Base-by-base conservation (phyloP, 169 alveolate species). In the Plasmodium gaboni region DNA sequence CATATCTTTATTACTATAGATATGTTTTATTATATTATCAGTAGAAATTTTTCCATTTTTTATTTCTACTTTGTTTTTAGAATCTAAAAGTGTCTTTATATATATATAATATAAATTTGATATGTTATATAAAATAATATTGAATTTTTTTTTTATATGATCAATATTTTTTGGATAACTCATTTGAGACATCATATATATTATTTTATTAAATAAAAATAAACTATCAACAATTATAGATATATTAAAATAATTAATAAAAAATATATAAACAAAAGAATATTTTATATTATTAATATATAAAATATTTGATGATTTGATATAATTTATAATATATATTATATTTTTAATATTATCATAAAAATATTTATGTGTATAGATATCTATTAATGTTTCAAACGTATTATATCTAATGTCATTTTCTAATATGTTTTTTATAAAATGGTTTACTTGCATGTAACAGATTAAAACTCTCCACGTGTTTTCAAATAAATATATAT, bases 321-420 rank as follows among this genome's bases (percentile, higher is more conserved):
- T 1, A 53, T 51, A 12, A 44, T 78, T 28, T 10, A 38, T 2
- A 0, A 74, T 24, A 44, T 44, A 74, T 38, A 50, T 74, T 15
- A 74, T 61, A 44, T 60, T 61, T 6, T 60, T 60, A 9, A 74
- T 3, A 64, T 74, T 74, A 57, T 38, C 26, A 7, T 59, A n/a
- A 53, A 50, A 19, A 65, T 78, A 78, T 5, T 51, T 19, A 15
- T 46, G 17, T 53, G 63, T 50, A 24, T 22, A 42, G 19, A 78
- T 26, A 4, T 65, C 44, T 42, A 78, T 19, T 15, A 78, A 50
- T 55, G 50, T 64, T 22, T 55, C 53, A 5, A 78, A 8, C 10
- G 89, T 63, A 6, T 12, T 42, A 28, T 78, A 57, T 9, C 78
- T 28, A 8, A 64, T 72, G 9, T 78, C 89, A 7, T 32, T 28